phyloP scores from a whole-genome alignment of 768 basidiomycete species.

The Obba rivulosa region DNA sequence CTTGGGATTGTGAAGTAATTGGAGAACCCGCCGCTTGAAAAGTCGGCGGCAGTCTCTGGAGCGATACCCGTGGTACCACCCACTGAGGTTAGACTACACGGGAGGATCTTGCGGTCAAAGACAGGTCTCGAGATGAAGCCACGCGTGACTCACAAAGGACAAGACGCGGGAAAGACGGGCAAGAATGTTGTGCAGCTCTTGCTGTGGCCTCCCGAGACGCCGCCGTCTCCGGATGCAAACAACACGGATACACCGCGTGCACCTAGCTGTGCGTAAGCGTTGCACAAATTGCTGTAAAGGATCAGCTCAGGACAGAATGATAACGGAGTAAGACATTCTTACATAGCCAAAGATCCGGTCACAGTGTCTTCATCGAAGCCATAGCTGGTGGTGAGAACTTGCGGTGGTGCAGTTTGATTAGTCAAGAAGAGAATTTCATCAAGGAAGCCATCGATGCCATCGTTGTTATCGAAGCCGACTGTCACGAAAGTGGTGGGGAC shows the following conservation, averaged over 20 bases:
- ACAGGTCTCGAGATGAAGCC: no score
- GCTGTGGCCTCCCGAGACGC: constrained; percentile 24
- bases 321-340: constrained; percentile 41
- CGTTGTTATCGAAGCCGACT: constrained; percentile 23
- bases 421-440: constrained; percentile 25
- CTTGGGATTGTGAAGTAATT: constrained; percentile 25
- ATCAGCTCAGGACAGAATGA: constrained; percentile 63
- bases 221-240: constrained; percentile 32
- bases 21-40: constrained; percentile 33
- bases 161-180: constrained; percentile 30
- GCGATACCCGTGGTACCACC: constrained; percentile 26
- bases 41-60: constrained; percentile 26
- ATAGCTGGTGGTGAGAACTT: constrained; percentile 20
- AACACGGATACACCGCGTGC: constrained; percentile 29
- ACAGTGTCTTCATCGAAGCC: not conserved
- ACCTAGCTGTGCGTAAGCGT: constrained; percentile 27
- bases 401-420: constrained; percentile 19
- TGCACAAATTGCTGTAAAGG: constrained; percentile 27
- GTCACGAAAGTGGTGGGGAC: constrained; percentile 30
- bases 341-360: constrained; percentile 60
- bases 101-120: no score
- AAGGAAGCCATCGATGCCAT: constrained; percentile 28
- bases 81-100: constrained; percentile 26
- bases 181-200: constrained; percentile 26
- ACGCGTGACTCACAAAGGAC: constrained; percentile 25